These are phyloP conservation scores for Candolleomyces efflorescens DNA, from an alignment of 768 basidiomycete species.

Conservation along the genomic window DNA sequence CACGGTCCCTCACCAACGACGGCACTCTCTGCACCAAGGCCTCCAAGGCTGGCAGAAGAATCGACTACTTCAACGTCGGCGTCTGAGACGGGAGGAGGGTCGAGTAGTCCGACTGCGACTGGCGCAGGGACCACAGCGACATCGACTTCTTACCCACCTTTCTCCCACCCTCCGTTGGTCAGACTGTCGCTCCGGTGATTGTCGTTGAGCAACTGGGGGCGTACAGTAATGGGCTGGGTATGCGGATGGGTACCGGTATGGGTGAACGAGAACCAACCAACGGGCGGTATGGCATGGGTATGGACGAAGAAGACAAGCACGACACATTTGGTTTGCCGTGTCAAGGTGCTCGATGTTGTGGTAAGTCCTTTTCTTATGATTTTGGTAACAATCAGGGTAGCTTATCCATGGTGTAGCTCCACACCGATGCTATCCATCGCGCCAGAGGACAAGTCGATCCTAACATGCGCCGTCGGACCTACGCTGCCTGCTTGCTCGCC, in stretches of 20 bases:
- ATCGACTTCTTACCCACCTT: constrained; percentile 5
- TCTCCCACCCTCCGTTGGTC: constrained; percentile 16
- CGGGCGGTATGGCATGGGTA: too few relatives aligned
- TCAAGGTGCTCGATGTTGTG: constrained; percentile 95
- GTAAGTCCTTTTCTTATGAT: constrained; percentile 37
- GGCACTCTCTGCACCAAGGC: neutral
- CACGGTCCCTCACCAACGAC: neutral
- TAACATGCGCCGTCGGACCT: constrained; percentile 92
- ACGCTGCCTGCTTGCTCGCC: constrained; percentile 93
- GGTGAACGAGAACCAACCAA: too few relatives aligned
- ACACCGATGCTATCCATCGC: constrained; percentile 98
- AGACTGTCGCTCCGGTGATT: constrained; percentile 74
- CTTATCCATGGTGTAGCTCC: constrained; percentile 51
- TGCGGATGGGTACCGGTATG: neutral
- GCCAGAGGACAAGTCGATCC: constrained; percentile 99
- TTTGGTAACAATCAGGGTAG: constrained; percentile 1
- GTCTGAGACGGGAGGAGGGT: too few relatives aligned
- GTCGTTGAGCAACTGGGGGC: constrained; percentile 44
- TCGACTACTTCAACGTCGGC: too few relatives aligned
- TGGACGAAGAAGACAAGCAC: too few relatives aligned
- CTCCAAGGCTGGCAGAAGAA: neutral
- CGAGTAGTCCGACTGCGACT: neutral
- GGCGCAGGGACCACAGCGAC: neutral
- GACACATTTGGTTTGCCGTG: constrained; percentile 34
- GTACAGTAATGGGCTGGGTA: too few relatives aligned